Evolutionary conservation across 495 filamentous ascomycete genomes (phyloP), one percentile per base, ranked within the genome.

Genomic region (Neurospora sublineolata): DNA sequence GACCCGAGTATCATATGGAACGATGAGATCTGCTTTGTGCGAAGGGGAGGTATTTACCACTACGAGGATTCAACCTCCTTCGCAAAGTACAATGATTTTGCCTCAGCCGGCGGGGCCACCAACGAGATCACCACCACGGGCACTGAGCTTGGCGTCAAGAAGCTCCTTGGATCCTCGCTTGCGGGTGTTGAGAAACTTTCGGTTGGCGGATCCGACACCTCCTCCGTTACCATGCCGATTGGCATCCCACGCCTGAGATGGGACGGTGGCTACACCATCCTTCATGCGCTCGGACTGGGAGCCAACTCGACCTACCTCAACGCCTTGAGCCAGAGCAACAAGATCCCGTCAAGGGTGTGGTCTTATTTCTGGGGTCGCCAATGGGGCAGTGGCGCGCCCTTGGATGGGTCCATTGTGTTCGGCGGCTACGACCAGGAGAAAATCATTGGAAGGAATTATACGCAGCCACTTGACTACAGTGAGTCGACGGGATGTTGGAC

Each of bases 341-440:
- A 75, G n/a, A 84, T 86, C 52, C 72, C 77, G 3, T 83, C 81
- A 0, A 73, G 76, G 4, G 78, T 80, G 11, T 85, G 77, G 79
- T 80, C 79, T 4, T 72, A 81, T 27, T 85, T 82, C 74, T 83
- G 77, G 77, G 84, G 84, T 7, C 78, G 77, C n/a, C 78, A 76
- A 67, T 82, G 83, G 64, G 78, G 77, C 37, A 75, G 37, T 39
- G 60, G 75, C 14, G 69, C 58, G 1, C 75, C 76, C 72, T 76
- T 80, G 60, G 80, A 86, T 70, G 84, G 84, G 1, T 75, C 60
- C 7, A 44, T 83, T 14, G 80, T 85, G 12, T 76, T 85, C 11
- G 84, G 84, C 8, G 84, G 82, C 39, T 86, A 83, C 69, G 84
- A 85, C 69, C 39, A 70, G 67, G 81, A 82, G 16, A 85, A 84